phyloP scores from a whole-genome alignment of 164 flowering plant species.

The Vitis riparia region DNA sequence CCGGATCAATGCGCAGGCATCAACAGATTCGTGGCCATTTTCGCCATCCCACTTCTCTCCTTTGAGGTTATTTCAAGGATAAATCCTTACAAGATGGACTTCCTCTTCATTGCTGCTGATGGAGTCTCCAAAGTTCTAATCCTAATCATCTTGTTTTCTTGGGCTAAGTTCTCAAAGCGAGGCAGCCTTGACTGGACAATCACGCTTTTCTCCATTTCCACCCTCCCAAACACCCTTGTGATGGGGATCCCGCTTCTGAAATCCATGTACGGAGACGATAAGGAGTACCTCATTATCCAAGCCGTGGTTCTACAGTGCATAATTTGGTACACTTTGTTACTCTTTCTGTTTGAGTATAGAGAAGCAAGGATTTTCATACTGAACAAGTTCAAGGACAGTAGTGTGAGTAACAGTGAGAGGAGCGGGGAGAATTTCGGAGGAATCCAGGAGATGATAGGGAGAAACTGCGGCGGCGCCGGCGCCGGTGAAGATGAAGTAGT shows the following conservation, averaged over 20 bases:
- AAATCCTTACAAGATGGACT: conserved; percentile 36
- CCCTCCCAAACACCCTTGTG: conserved; percentile 45
- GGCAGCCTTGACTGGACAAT: conserved; percentile 39
- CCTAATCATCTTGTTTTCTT: conserved; percentile 16
- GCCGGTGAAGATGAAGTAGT: background rate
- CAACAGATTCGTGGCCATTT: conserved; percentile 40
- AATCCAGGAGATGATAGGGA: no score
- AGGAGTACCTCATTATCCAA: conserved; percentile 34
- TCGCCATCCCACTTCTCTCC: conserved; percentile 40
- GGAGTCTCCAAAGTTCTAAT: conserved; percentile 23
- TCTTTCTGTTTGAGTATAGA: conserved; percentile 43
- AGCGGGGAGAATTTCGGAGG: background rate
- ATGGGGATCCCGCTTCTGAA: conserved; percentile 43
- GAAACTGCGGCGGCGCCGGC: background rate
- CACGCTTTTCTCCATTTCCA: conserved; percentile 38
- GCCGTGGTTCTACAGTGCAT: conserved; percentile 38
- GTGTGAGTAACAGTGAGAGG: no score
- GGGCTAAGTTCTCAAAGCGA: conserved; percentile 27
- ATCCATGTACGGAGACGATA: conserved; percentile 41
- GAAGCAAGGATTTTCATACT: conserved; percentile 27
- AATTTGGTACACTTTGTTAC: conserved; percentile 37
- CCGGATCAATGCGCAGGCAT: conserved; percentile 45
- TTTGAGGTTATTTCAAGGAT: conserved; percentile 39
- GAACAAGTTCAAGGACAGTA: background rate
- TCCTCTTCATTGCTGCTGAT: conserved; percentile 38